phyloP scores from a whole-genome alignment of 2,329 filamentous ascomycete species.

The Xylariaceae sp. region DNA sequence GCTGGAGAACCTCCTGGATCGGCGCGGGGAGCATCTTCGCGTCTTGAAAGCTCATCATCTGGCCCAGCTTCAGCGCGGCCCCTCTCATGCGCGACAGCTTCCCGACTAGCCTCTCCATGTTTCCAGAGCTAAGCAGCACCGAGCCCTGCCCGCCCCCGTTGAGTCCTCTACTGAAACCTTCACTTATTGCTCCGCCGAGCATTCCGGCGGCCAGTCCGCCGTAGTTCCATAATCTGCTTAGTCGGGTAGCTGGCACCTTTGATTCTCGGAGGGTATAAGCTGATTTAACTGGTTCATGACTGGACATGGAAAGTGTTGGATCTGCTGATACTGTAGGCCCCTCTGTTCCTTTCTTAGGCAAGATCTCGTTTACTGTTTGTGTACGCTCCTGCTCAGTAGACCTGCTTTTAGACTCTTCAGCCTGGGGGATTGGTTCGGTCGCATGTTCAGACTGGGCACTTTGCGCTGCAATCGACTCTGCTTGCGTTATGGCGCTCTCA shows the following conservation, averaged over 20 bases:
- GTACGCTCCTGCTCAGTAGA: slow-evolving; percentile 28
- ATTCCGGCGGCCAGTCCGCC: slow-evolving; percentile 90
- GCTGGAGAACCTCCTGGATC: slow-evolving; percentile 86
- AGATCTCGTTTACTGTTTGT: slow-evolving; percentile 28
- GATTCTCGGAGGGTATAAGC: slow-evolving; percentile 81
- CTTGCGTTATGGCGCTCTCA: slow-evolving; percentile 11
- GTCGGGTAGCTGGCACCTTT: slow-evolving; percentile 81
- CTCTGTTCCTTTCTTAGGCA: slow-evolving; percentile 32
- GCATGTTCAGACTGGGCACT: slow-evolving; percentile 19
- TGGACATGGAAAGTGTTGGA: slow-evolving; percentile 8
- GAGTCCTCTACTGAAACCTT: slow-evolving; percentile 78
- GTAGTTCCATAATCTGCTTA: slow-evolving; percentile 94
- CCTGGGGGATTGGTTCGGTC: slow-evolving; percentile 12
- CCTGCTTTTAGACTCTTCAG: slow-evolving; percentile 14
- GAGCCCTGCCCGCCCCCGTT: slow-evolving; percentile 71
- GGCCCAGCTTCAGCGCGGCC: slow-evolving; percentile 93
- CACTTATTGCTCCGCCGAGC: slow-evolving; percentile 88
- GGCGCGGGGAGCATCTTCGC: slow-evolving; percentile 88
- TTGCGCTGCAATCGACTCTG: slow-evolving; percentile 24
- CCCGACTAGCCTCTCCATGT: slow-evolving; percentile 90
- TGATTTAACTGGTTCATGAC: slow-evolving; percentile 26
- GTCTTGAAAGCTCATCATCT: slow-evolving; percentile 99
- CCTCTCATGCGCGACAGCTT: slow-evolving; percentile 96
- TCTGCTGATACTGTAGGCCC: slow-evolving; percentile 6
- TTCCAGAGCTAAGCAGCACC: slow-evolving; percentile 81